Conservation (phyloP, 2,329 filamentous ascomycete genomes). For the Fusarium torreyae region DNA sequence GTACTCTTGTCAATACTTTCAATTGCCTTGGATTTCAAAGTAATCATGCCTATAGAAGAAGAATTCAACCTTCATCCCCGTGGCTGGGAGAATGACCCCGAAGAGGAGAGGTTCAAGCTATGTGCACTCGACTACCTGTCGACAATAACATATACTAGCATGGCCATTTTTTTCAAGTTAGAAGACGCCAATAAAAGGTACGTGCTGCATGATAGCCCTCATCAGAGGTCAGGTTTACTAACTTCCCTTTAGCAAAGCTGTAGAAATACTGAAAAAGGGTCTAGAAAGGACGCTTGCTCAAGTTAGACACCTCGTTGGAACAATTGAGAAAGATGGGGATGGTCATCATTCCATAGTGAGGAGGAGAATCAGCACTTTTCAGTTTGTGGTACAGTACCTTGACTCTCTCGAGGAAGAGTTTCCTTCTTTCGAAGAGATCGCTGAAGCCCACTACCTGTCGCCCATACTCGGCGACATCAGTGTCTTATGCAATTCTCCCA, state of each 20-base stretch:
- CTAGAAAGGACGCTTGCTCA: conserved; percentile 58
- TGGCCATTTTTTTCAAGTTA: conserved; percentile 24
- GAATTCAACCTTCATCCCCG: conserved; percentile 29
- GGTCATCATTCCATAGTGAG: conserved; percentile 57
- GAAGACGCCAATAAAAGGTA: conserved; percentile 18
- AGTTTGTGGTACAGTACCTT: conserved; percentile 56
- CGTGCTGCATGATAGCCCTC: neutral
- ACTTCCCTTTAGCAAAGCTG: conserved; percentile 15
- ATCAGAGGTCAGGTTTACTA: neutral
- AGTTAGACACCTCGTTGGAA: conserved; percentile 56
- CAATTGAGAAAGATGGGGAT: conserved; percentile 57
- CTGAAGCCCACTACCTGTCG: conserved; percentile 54
- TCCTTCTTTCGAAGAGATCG: conserved; percentile 58
- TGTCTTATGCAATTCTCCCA: conserved; percentile 53
- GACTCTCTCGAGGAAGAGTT: conserved; percentile 54
- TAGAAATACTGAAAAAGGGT: conserved; percentile 49
- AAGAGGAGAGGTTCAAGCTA: conserved; percentile 34
- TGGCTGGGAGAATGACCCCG: conserved; percentile 32
- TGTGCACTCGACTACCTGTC: conserved; percentile 28
- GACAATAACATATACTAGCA: conserved; percentile 26
- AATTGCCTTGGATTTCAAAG: neutral
- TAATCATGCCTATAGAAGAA: conserved; percentile 11
- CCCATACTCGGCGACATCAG: conserved; percentile 54
- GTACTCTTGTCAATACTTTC: neutral
- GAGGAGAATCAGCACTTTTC: conserved; percentile 53